Base-by-base conservation (phyloP, 306 rosid genomes). In the Inga laurina region DNA sequence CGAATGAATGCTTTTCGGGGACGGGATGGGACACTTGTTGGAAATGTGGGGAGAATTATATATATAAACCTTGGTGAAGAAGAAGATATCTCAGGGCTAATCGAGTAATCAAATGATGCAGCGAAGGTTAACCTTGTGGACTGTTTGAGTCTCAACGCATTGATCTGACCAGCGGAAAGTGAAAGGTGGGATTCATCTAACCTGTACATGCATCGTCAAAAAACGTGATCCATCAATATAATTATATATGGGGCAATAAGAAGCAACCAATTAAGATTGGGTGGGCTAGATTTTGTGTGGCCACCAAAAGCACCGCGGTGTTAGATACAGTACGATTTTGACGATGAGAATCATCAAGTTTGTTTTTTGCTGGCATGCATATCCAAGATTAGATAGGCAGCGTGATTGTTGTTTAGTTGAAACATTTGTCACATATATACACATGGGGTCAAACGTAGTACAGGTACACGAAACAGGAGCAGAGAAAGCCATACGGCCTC, bases 371-470 rank as follows among this genome's bases (percentile, higher is more conserved):
- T n/a, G 7, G 71, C 43, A 16, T 49, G 3, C 9, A 13, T 12
- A 27, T 65, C 72, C 49, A 66, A 66, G 30, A 76, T 80, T 70
- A 61, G 82, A 75, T 64, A 62, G 15, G 32, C 35, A 1, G 19
- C 18, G 37, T 62, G 68, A 62, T 24, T 3, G 4, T 10, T 24
- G 12, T 37, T 79, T 70, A 56, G 74, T 44, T 70, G 51, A 12
- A 45, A 12, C 37, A 54, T 44, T 72, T 73, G 83, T 78, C 85
- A 65, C 45, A 45, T 72, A 30, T 5, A 27, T 2, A 3, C 2
- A 4, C 2, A n/a, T 1, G 74, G n/a, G 22, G 48, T 22, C 72
- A 13, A 66, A 49, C 27, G 24, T 21, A 49, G 21, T 69, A 68
- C 51, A 71, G 27, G 56, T 48, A 46, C 74, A 71, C 46, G n/a